Percentiles rank a stretch among this genome's conserved stretches.
These are phyloP conservation scores for Passalora sequoiae DNA, from an alignment of 2,329 filamentous ascomycete species.

Conservation along the genomic window DNA sequence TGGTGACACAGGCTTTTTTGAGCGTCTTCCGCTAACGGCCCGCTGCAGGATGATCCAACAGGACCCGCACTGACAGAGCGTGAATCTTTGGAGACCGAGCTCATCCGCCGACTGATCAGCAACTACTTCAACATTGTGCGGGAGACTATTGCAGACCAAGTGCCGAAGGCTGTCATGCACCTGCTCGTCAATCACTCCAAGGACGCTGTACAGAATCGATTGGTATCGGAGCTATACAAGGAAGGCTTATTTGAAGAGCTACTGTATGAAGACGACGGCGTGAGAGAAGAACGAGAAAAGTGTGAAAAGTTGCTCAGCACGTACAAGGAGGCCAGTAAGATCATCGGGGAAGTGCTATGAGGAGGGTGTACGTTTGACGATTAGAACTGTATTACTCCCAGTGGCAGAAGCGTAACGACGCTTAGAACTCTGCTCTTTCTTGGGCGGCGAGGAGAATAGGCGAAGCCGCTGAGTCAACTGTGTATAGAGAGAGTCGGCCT, in stretches of 20 bases:
- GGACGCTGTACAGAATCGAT: conserved; percentile 92
- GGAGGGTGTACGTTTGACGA: neutral
- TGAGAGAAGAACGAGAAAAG: conserved; percentile 97
- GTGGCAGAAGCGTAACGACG: neutral
- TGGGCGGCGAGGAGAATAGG: neutral
- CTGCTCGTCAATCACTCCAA: conserved; percentile 97
- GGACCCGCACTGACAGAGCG: conserved; percentile 81
- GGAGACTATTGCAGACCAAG: conserved; percentile 96
- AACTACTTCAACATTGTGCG: conserved; percentile 99
- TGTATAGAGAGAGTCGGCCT: conserved; percentile 1
- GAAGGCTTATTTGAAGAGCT: conserved; percentile 89
- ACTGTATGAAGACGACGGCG: conserved; percentile 92
- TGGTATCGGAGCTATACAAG: conserved; percentile 93
- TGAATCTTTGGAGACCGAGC: conserved; percentile 93
- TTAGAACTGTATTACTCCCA: neutral
- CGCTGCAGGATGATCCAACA: conserved; percentile 26
- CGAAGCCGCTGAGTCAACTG: neutral
- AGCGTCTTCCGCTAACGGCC: conserved; percentile 6
- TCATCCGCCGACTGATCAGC: conserved; percentile 92
- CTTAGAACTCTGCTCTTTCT: conserved; percentile 1
- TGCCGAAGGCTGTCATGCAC: conserved; percentile 98
- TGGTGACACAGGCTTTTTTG: too few species aligned
- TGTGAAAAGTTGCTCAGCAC: conserved; percentile 93
- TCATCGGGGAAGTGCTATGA: conserved; percentile 91
- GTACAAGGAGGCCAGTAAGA: conserved; percentile 96